Base-by-base conservation (phyloP, 2,329 filamentous ascomycete species). In the Fusarium foetens region DNA sequence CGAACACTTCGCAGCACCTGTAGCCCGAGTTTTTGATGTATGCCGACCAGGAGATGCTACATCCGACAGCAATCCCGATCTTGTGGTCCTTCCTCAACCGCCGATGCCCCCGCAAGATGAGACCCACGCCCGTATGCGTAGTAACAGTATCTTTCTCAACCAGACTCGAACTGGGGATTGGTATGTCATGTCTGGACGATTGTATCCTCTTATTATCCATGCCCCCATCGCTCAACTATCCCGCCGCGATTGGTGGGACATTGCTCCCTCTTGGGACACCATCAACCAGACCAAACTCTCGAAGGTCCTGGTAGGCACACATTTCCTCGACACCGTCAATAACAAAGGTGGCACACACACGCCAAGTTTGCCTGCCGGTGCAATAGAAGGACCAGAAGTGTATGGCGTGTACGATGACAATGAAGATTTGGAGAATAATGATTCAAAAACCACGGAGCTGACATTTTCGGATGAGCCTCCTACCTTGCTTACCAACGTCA, bases 151-250 rank as follows among this genome's bases (percentile, higher is more conserved):
- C 1, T 97, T 96, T 78, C 87, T 98, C 66, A 97, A 98, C 79
- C 92, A 92, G 74, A 98, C 95, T 4, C 89, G 93, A 62, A 85
- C 86, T n/a, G 95, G 95, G 35, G 93, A 93, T 68, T 98, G 95
- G 94, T 99, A 95, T 80, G 96, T 95, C 36, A 88, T 98, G 82
- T 98, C 95, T 3, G 95, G 97, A 64, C 87, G 86, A 43, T 90
- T 90, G 13, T 98, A 98, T 76, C 96, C 96, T 7, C 87, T 95
- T 14, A 94, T 97, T 33, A 92, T 95, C 27, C 89, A 94, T 58
- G 91, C 87, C 0, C 86, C 87, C 0, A 71, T 79, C 5, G 88
- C 84, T 27, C 83, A 81, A 70, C 83, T 85, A 46, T 83, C 83
- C 73, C 81, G 76, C 17, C 78, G 80, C 12, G 84, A 84, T 33